These are phyloP conservation scores for Aspergillus candidus DNA, from an alignment of 2,329 filamentous ascomycete genomes.

Conservation along the genomic window DNA sequence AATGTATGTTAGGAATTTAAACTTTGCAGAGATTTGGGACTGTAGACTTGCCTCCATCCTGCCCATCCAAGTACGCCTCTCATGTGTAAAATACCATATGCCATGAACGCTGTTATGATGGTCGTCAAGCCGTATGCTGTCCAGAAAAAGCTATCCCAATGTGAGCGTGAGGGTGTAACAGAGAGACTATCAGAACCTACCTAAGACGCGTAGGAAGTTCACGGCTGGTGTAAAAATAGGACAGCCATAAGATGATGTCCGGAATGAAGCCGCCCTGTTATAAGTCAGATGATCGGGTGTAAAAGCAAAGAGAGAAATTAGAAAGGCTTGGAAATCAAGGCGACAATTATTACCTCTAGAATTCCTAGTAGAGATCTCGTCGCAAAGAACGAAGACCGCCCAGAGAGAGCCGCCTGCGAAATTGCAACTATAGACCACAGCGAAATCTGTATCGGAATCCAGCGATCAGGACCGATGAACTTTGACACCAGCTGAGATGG, in stretches of 20 bases:
- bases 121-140: conserved; percentile 46
- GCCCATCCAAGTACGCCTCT: conserved; percentile 24
- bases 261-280: conserved; percentile 54
- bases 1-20: conserved; percentile 18
- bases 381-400: conserved; percentile 33
- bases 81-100: conserved; percentile 33
- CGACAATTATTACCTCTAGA: conserved; percentile 25
- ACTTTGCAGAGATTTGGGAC: too few relatives aligned
- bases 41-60: conserved; percentile 42
- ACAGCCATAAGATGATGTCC: conserved; percentile 54
- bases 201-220: conserved; percentile 57
- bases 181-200: conserved; percentile 2
- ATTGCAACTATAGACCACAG: conserved; percentile 47
- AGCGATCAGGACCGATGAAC: conserved; percentile 49
- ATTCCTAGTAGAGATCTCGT: conserved; percentile 39
- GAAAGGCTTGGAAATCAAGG: too few relatives aligned
- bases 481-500: conserved; percentile 54
- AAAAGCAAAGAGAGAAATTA: too few relatives aligned
- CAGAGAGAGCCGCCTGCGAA: conserved; percentile 42
- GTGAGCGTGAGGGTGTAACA: neutral
- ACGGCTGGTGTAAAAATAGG: conserved; percentile 64
- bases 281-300: neutral
- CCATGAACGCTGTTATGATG: conserved; percentile 32
- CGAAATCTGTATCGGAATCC: conserved; percentile 51
- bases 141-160: conserved; percentile 55